phyloP scores from a whole-genome alignment of 257 asterid species.

The Forsythia suspensa region DNA sequence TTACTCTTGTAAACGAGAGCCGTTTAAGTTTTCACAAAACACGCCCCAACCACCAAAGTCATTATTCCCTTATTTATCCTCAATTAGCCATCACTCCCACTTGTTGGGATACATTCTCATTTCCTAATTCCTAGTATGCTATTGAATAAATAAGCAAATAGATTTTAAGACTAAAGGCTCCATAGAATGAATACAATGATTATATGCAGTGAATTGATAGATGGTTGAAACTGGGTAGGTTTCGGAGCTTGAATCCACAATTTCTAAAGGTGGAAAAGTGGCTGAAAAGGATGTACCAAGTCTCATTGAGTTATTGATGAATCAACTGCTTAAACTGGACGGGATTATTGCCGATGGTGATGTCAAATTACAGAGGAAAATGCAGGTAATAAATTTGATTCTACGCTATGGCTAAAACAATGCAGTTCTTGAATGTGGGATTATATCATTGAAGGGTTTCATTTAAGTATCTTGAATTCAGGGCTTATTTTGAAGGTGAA shows the following conservation, averaged over 20 bases:
- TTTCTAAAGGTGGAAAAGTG: slow-evolving; percentile 69
- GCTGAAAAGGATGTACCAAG: slow-evolving; percentile 61
- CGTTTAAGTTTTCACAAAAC: background rate
- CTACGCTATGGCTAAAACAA: background rate
- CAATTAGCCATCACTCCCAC: background rate
- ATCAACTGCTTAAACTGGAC: slow-evolving; percentile 75
- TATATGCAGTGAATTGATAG: background rate
- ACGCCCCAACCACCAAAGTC: background rate
- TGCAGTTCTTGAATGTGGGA: slow-evolving; percentile 7
- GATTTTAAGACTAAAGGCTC: background rate
- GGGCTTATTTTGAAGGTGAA: slow-evolving; percentile 41
- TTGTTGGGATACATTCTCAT: background rate
- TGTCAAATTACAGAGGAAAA: slow-evolving; percentile 75
- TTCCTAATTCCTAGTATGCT: background rate
- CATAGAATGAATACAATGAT: background rate
- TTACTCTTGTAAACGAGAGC: background rate
- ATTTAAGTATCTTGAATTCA: background rate
- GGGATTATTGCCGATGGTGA: slow-evolving; percentile 68
- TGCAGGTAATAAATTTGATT: slow-evolving; percentile 56
- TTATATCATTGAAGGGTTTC: background rate
- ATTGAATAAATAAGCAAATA: background rate
- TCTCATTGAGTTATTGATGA: slow-evolving; percentile 74
- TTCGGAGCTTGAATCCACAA: slow-evolving; percentile 62
- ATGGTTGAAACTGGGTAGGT: slow-evolving; percentile 50
- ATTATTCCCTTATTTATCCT: background rate